Conservation (phyloP, 495 filamentous ascomycete species). For the Cudoniella acicularis region DNA sequence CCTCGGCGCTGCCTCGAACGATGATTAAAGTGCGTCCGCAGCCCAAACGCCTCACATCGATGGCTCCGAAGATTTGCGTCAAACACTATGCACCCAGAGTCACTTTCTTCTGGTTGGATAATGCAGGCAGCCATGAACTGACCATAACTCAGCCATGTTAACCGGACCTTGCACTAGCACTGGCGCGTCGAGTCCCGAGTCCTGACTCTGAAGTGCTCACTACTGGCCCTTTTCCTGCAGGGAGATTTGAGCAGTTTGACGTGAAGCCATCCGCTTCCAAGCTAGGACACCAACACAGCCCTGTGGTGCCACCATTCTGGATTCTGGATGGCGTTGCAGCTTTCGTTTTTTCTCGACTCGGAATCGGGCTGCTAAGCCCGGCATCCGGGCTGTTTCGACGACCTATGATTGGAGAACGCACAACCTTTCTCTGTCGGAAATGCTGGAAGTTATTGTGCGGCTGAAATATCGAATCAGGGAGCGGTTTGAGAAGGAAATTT, state of each 20-base stretch:
- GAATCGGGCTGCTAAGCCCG: neutral
- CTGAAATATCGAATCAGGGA: too few relatives aligned
- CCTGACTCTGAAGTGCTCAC: too few relatives aligned
- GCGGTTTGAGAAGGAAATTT: too few relatives aligned
- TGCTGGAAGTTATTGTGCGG: too few relatives aligned
- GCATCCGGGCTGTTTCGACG: neutral
- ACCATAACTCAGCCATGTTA: too few relatives aligned
- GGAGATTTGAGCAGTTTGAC: neutral
- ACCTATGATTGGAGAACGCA: neutral
- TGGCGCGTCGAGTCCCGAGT: too few relatives aligned
- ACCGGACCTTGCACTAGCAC: too few relatives aligned
- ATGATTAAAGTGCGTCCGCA: neutral
- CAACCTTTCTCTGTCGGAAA: too few relatives aligned
- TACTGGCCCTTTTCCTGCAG: too few relatives aligned
- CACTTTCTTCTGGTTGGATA: too few relatives aligned
- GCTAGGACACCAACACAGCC: neutral
- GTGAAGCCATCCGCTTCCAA: neutral
- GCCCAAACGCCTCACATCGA: neutral
- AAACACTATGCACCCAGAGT: too few relatives aligned
- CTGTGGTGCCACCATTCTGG: neutral
- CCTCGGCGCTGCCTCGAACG: neutral
- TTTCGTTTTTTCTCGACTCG: neutral
- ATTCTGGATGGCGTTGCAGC: neutral
- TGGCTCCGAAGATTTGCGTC: neutral
- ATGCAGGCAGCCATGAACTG: too few relatives aligned